Percentiles rank a stretch among this genome's conserved stretches.
Evolutionary conservation across 2,329 filamentous ascomycete genomes (phyloP).

Genomic region (Fusarium sp.): DNA sequence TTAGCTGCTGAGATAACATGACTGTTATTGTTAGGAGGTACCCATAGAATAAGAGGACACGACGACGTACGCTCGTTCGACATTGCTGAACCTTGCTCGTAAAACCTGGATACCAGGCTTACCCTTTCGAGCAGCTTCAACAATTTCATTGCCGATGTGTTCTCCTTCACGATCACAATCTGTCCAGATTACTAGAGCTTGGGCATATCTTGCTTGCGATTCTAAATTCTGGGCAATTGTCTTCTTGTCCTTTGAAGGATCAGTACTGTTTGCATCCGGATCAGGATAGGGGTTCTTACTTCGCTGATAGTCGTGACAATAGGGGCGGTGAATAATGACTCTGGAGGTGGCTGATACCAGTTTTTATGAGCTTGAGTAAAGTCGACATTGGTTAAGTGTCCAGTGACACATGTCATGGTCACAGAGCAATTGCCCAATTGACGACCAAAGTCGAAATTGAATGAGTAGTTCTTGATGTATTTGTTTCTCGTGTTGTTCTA

Average conservation of each 20-base stretch:
- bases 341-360: conserved; percentile 84
- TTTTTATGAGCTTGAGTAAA: conserved; percentile 78
- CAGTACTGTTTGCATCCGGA: not conserved
- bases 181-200: conserved; percentile 93
- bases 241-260: conserved; percentile 72
- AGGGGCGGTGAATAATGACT: conserved; percentile 81
- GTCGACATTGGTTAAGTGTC: conserved; percentile 84
- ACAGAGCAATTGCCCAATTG: conserved; percentile 85
- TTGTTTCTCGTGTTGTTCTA: conserved; percentile 75
- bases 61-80: conserved; percentile 79
- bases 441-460: conserved; percentile 85
- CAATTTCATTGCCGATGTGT: conserved; percentile 92
- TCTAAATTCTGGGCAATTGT: conserved; percentile 86
- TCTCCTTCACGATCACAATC: conserved; percentile 98
- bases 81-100: conserved; percentile 93
- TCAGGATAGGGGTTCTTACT: conserved; percentile 54
- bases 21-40: conserved; percentile 53
- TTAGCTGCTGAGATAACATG: conserved; percentile 88
- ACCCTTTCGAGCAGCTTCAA: conserved; percentile 77
- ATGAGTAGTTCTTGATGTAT: conserved; percentile 94
- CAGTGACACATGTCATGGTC: conserved; percentile 92
- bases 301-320: conserved; percentile 74
- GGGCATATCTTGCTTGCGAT: conserved; percentile 76
- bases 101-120: conserved; percentile 82
- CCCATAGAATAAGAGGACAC: not conserved